Conservation (phyloP, 108 stramenopile species). For the Cyclostephanos invisitatus region DNA sequence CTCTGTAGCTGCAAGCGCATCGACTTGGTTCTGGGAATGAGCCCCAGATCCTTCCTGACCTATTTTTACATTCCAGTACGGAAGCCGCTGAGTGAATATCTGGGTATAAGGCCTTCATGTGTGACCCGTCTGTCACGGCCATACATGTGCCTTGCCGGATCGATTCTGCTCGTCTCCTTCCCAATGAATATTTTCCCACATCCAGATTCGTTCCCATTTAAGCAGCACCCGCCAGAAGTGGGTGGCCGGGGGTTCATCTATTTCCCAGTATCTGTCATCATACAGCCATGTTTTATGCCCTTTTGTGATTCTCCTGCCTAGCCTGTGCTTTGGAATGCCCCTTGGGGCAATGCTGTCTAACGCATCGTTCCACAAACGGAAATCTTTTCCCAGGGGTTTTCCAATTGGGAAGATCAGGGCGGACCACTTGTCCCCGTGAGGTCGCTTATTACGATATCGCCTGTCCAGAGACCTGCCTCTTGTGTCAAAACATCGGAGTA, state of each 20-base stretch:
- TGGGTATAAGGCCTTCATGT: constrained; percentile 3
- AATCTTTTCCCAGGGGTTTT: neutral
- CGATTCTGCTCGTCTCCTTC: neutral
- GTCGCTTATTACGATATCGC: neutral
- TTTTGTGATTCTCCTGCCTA: neutral
- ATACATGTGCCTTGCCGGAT: constrained; percentile 4
- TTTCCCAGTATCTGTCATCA: neutral
- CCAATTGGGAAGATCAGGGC: neutral
- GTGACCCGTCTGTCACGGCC: constrained; percentile 26
- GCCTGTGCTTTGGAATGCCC: neutral
- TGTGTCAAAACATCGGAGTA: neutral
- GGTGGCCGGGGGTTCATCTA: neutral
- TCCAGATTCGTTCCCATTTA: neutral
- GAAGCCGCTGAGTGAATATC: too few species aligned
- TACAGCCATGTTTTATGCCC: neutral
- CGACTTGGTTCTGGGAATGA: constrained; percentile 2
- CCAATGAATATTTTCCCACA: constrained; percentile 7
- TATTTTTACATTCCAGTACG: constrained; percentile 3
- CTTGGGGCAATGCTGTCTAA: neutral
- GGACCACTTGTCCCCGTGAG: neutral
- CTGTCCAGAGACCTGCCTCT: neutral
- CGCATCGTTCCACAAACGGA: neutral
- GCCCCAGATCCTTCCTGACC: constrained; percentile 1
- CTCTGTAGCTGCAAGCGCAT: constrained; percentile 19
- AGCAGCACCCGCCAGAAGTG: neutral